These are phyloP conservation scores for Phytophthora pini DNA, from an alignment of 352 stramenopile genomes.

Conservation along the genomic window DNA sequence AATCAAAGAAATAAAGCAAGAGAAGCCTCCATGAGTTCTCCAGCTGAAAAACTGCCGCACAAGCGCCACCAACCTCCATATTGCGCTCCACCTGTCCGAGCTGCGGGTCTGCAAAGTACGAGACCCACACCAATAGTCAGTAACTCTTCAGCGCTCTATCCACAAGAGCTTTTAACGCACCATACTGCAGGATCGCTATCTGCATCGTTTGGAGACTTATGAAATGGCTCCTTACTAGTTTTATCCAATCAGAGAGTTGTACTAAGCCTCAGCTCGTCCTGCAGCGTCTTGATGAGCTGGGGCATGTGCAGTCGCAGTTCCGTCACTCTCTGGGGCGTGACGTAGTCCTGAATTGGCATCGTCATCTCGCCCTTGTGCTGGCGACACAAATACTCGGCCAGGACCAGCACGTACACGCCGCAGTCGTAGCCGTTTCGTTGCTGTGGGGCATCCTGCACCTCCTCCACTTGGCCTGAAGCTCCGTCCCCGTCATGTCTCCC, in stretches of 20 bases:
- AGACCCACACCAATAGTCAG: background rate
- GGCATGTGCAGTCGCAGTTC: slow-evolving; percentile 58
- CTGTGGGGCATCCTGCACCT: slow-evolving; percentile 57
- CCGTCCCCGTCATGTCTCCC: slow-evolving; percentile 16
- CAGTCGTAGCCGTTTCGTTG: slow-evolving; percentile 86
- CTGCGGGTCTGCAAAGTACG: slow-evolving; percentile 57
- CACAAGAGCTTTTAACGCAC: slow-evolving; percentile 34
- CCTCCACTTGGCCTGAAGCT: slow-evolving; percentile 28
- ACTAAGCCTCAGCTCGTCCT: background rate
- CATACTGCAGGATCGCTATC: slow-evolving; percentile 84
- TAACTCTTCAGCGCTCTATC: background rate
- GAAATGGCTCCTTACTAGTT: slow-evolving; percentile 1
- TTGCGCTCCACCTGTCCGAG: slow-evolving; percentile 73
- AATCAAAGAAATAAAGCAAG: background rate
- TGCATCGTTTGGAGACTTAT: slow-evolving; percentile 42
- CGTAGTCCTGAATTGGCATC: slow-evolving; percentile 46
- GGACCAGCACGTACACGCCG: slow-evolving; percentile 77
- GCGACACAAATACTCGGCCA: slow-evolving; percentile 67
- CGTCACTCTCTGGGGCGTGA: slow-evolving; percentile 58
- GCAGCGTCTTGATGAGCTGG: slow-evolving; percentile 41
- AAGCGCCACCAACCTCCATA: slow-evolving; percentile 51
- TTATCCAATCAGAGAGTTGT: slow-evolving; percentile 25
- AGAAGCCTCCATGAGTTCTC: background rate
- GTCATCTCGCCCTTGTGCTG: slow-evolving; percentile 23
- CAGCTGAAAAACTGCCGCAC: background rate